These are phyloP conservation scores for Telfairia occidentalis DNA, from an alignment of 331 rosid species.

Conservation along the genomic window DNA sequence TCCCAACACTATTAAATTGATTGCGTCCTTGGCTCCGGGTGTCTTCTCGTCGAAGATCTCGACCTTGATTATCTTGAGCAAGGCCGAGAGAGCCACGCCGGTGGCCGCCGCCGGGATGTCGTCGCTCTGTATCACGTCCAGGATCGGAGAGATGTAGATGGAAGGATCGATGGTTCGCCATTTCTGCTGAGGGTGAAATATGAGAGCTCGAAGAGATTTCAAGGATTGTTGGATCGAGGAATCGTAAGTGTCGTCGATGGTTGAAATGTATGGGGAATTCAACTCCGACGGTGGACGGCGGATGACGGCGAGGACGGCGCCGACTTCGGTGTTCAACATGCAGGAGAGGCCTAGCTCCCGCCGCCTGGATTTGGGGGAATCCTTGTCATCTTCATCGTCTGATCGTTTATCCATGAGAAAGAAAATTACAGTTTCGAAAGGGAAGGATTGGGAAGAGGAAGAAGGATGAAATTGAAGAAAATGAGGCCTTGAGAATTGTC, in stretches of 20 bases:
- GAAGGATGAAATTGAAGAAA: neutral
- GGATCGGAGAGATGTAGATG: conserved; percentile 57
- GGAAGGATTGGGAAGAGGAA: neutral
- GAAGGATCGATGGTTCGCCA: conserved; percentile 74
- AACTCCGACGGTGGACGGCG: conserved; percentile 39
- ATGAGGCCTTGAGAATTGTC: neutral
- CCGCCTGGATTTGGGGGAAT: conserved; percentile 21
- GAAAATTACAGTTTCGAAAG: neutral
- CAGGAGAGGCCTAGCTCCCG: conserved; percentile 63
- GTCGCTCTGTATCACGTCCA: conserved; percentile 63
- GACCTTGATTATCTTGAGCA: conserved; percentile 54
- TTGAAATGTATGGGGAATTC: conserved; percentile 16
- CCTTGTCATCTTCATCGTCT: conserved; percentile 1
- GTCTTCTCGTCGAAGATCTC: conserved; percentile 51
- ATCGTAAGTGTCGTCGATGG: conserved; percentile 34
- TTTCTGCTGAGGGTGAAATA: conserved; percentile 63
- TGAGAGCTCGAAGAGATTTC: conserved; percentile 61
- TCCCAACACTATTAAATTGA: conserved; percentile 35
- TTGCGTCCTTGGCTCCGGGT: conserved; percentile 50
- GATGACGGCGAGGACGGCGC: conserved; percentile 65
- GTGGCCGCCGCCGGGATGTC: conserved; percentile 67
- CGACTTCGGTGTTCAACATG: conserved; percentile 78
- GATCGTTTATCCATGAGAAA: neutral
- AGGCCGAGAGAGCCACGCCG: conserved; percentile 50
- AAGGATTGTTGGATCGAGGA: conserved; percentile 43